Conservation (phyloP, 768 basidiomycete genomes). For the Collybiopsis luxurians region DNA sequence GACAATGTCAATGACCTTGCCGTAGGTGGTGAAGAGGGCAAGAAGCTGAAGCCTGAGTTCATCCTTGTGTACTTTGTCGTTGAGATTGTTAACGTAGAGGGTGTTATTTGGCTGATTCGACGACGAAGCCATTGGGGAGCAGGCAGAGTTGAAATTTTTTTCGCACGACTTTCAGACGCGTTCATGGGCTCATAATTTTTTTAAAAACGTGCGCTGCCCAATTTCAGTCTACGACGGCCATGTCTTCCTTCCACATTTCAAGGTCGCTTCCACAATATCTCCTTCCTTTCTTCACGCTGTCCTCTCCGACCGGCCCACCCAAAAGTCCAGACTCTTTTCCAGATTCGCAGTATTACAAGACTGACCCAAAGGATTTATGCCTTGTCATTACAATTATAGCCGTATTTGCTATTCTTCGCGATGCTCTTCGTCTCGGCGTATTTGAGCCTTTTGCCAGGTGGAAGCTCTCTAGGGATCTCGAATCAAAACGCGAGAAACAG, state of each 20-base stretch:
- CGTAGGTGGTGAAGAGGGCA: conserved; percentile 90
- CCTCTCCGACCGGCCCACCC: conserved; percentile 61
- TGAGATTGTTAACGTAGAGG: conserved; percentile 91
- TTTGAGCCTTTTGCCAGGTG: conserved; percentile 81
- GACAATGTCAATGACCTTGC: conserved; percentile 90
- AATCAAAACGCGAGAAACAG: conserved; percentile 22
- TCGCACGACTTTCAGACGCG: conserved; percentile 10
- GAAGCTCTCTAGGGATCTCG: conserved; percentile 62
- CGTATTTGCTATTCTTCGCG: conserved; percentile 84
- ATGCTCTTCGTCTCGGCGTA: conserved; percentile 67
- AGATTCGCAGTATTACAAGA: conserved; percentile 64
- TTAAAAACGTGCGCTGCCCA: neutral
- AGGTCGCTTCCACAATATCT: conserved; percentile 48
- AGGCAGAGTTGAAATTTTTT: neutral
- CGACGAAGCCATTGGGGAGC: neutral
- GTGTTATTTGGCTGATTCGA: conserved; percentile 80
- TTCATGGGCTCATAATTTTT: neutral
- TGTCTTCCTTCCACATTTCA: neutral
- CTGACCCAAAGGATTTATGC: conserved; percentile 76
- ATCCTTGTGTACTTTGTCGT: conserved; percentile 89
- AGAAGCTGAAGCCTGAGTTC: conserved; percentile 83
- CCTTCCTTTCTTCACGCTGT: conserved; percentile 70
- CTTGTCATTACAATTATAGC: conserved; percentile 80
- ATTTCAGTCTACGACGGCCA: too few relatives aligned
- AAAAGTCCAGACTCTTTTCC: conserved; percentile 68